These are phyloP conservation scores for Globisporangium paddicum DNA, from an alignment of 352 stramenopile genomes.

Conservation along the genomic window DNA sequence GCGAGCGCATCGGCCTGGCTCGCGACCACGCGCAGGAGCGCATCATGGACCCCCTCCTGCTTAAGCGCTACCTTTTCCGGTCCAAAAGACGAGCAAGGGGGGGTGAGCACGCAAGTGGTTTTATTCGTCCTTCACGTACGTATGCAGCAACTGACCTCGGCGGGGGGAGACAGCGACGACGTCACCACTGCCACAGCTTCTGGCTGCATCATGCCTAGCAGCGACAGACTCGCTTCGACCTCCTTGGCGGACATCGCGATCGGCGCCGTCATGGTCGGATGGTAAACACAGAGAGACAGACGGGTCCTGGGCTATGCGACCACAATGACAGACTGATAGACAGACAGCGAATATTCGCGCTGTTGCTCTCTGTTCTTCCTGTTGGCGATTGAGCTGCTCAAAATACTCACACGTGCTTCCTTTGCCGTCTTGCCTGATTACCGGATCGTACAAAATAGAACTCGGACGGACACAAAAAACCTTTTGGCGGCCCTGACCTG, in stretches of 20 bases:
- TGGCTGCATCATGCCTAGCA: conserved; percentile 60
- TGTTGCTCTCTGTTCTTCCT: background rate
- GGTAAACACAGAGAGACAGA: background rate
- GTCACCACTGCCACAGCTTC: background rate
- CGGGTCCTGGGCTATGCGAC: background rate
- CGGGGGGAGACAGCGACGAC: background rate
- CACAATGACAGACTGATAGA: background rate
- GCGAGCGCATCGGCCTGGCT: conserved; percentile 15
- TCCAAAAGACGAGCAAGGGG: conserved; percentile 1
- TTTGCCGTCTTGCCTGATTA: conserved; percentile 11
- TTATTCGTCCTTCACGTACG: background rate
- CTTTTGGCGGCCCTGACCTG: conserved; percentile 6
- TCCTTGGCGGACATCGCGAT: conserved; percentile 42
- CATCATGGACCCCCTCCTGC: conserved; percentile 23
- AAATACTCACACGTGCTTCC: background rate
- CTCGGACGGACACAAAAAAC: conserved; percentile 16
- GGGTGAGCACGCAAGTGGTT: background rate
- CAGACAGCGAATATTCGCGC: background rate
- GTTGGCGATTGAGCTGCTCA: background rate
- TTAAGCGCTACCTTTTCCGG: background rate
- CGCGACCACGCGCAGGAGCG: conserved; percentile 38
- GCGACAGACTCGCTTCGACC: conserved; percentile 52
- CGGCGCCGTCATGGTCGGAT: conserved; percentile 5
- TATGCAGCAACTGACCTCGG: conserved; percentile 9
- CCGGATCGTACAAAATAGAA: conserved; percentile 16